Conservation (phyloP, 2,329 filamentous ascomycete species). For the Aspergillus persii region DNA sequence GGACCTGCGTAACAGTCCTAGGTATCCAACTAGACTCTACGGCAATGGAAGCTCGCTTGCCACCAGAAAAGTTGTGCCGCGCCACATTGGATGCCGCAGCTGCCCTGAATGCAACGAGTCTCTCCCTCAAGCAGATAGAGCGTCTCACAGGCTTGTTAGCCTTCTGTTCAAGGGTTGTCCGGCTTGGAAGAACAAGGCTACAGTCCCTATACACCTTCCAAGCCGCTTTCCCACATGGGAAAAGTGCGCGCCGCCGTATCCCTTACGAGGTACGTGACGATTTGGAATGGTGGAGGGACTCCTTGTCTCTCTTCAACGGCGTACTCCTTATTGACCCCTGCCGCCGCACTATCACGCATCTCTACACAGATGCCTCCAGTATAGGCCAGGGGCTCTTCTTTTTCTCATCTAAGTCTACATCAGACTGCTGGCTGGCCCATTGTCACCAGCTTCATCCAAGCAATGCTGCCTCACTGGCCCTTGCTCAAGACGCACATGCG, state of each 20-base stretch:
- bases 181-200: neutral
- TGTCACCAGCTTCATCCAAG: neutral
- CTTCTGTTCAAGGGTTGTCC: neutral
- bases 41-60: neutral
- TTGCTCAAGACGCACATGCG: neutral
- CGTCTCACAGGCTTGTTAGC: neutral
- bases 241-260: neutral
- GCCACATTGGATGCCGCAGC: neutral
- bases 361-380: neutral
- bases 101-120: neutral
- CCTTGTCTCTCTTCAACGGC: neutral
- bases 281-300: neutral
- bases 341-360: neutral
- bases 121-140: neutral
- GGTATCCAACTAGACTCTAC: neutral
- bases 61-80: neutral
- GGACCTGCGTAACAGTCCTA: neutral
- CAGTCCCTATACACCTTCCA: neutral
- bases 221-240: neutral
- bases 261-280: neutral
- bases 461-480: neutral
- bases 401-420: neutral
- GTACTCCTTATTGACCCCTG: neutral
- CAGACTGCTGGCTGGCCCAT: neutral
- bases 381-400: neutral